Evolutionary conservation across 2,329 filamentous ascomycete genomes (phyloP).

Genomic region (Pleomassaria siparia): DNA sequence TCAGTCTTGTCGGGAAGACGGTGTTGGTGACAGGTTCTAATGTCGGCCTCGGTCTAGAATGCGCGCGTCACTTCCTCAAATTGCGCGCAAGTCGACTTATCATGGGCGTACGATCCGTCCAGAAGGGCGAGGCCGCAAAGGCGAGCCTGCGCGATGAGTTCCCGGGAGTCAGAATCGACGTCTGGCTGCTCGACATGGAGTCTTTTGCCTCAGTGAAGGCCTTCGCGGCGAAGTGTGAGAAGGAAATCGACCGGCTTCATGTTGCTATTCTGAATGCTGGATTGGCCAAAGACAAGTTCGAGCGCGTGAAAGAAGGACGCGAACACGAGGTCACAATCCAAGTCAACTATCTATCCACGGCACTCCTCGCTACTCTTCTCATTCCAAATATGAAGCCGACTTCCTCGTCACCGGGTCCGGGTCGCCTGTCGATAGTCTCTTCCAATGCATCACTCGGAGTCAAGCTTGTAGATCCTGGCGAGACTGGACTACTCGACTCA

Average conservation of each 20-base stretch:
- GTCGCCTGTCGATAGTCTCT: slow-evolving; percentile 13
- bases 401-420: slow-evolving; percentile 2
- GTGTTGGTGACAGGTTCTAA: slow-evolving; percentile 16
- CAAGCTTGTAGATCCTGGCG: slow-evolving; percentile 10
- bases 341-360: slow-evolving; percentile 59
- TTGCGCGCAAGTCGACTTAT: not conserved
- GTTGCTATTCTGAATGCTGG: slow-evolving; percentile 43
- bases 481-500: slow-evolving; percentile 13
- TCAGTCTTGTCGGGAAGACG: slow-evolving; percentile 4
- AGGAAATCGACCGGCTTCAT: slow-evolving; percentile 16
- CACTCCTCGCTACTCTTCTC: slow-evolving; percentile 54
- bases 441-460: slow-evolving; percentile 1
- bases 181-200: slow-evolving; percentile 30
- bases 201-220: slow-evolving; percentile 21
- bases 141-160: not conserved
- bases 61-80: slow-evolving; percentile 9
- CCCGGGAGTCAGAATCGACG: slow-evolving; percentile 19
- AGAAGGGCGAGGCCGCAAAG: not conserved
- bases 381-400: slow-evolving; percentile 31
- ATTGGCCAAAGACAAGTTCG: slow-evolving; percentile 15
- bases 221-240: slow-evolving; percentile 17
- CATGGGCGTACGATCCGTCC: not conserved
- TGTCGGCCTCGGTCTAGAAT: slow-evolving; percentile 15
- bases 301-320: slow-evolving; percentile 15
- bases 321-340: slow-evolving; percentile 48